Evolutionary conservation across 2,329 filamentous ascomycete genomes (phyloP), one percentile per base, ranked within the genome.

Genomic region (Penicillium sp.): DNA sequence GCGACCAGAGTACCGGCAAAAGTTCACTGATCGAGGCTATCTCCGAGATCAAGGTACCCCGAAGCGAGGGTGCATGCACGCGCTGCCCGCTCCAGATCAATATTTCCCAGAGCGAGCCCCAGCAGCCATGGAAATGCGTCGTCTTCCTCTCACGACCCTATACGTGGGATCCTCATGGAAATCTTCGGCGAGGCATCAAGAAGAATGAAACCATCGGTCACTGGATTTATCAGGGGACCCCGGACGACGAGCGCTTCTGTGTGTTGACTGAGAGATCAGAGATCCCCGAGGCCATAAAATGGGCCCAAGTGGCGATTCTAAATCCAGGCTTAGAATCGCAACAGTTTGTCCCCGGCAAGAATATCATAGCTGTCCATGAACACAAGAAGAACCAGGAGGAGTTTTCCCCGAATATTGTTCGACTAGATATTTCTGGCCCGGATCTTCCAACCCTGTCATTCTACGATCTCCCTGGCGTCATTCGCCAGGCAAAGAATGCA

Each of bases 1-100:
- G 91, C 0, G 91, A 96, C 42, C 91, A 96, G 64, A 89, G 84
- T 0, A 88, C 90, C 0, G 92, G 91, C 0, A 96, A 96, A 66
- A 91, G 86, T 0, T 91, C 80, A 0, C 66, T 83, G 0, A 80
- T 81, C 45, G 85, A 85, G 10, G 85, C 83, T 0, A 81, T 89
- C 52, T 74, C 40, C 0, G 88, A 86, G 3, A 86, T 94, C 20
- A 85, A 85, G 17, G 82, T 93, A 0, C 90, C 90, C 0, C 80
- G 87, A 1, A 84, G 81, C 33, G 81, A 83, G 3, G 88, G 87
- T 0, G 89, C 87, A 0, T 96, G 91, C 63, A 96, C 91, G 0
- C 76, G 88, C 0, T 95, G 90, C 51, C 90, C 91, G 0, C 80
- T 95, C 0, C 88, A 91, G 48, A 94, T 96, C 44, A 86, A 88